Base-by-base conservation (phyloP, 306 rosid genomes). In the Rubus parviflorus region DNA sequence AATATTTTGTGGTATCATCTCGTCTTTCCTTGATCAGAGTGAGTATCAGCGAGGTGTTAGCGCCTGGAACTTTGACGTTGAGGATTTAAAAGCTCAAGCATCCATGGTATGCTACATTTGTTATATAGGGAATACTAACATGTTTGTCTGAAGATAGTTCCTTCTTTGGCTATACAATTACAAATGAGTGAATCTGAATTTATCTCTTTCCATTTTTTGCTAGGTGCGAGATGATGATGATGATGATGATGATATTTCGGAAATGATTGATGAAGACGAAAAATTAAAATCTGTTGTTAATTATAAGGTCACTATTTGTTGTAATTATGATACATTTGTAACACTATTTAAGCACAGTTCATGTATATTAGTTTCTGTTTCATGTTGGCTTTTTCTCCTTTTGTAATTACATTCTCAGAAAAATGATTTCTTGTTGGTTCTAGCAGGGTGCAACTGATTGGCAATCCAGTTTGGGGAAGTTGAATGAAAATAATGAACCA, bases 1-100 rank as follows among this genome's bases (percentile, higher is more conserved):
- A 70, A 70, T 42, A 25, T 12, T 40, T 49, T 14, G 22, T 80
- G 57, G 52, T 5, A 8, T 38, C 42, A 22, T n/a, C 1, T 73
- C 61, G 20, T 65, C 49, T 74, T 80, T 53, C 67, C 45, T 25
- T 82, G 57, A 75, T 70, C 86, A 96, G 99, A 96, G 98, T 80
- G 98, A 96, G 86, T 96, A 96, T 84, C 93, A 96, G 51, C 96
- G 98, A 80, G 99, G 99, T 70, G 99, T 96, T 77, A 96, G 99
- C 75, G 99, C 99, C 25, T 96, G 99, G 99, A 91, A 96, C 89
- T 96, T 96, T 15, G 97, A 96, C 72, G 41, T 96, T 65, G 96
- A 88, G 73, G 99, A 96, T 87, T 88, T 96, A 83, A 96, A 92
- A 88, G 96, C 94, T 62, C 99, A 93, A 83, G 99, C 99, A 53